Evolutionary conservation across 768 basidiomycete species (phyloP).

Genomic region (Candolleomyces eurysporus): DNA sequence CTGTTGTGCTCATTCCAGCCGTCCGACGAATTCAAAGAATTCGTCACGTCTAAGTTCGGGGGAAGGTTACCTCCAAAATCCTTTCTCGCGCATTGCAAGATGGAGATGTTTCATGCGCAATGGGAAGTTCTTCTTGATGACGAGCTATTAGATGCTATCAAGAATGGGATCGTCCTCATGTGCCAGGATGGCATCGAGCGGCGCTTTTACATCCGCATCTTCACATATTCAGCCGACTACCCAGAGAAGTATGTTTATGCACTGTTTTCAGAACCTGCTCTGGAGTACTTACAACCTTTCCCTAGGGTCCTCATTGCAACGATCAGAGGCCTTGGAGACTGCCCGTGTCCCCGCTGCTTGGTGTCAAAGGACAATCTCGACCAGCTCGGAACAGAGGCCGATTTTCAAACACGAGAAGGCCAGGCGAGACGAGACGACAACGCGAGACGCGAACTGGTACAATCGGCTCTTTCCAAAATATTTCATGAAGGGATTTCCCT

Average conservation of each 20-base stretch:
- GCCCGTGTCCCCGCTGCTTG: constrained; percentile 19
- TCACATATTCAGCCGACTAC: constrained; percentile 29
- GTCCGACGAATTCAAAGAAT: constrained; percentile 3
- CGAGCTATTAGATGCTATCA: constrained; percentile 23
- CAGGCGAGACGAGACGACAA: neutral
- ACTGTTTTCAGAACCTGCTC: neutral
- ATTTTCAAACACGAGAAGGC: neutral
- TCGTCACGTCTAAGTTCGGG: too few relatives aligned
- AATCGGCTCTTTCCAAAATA: neutral
- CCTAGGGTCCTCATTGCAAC: constrained; percentile 25
- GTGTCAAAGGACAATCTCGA: constrained; percentile 8
- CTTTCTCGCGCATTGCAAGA: constrained; percentile 23
- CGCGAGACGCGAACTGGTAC: neutral
- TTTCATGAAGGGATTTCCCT: neutral
- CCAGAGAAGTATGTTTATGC: constrained; percentile 24
- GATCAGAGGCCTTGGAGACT: constrained; percentile 15
- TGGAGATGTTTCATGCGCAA: constrained; percentile 24
- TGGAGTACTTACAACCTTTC: neutral
- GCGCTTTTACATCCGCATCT: constrained; percentile 23
- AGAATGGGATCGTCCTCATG: constrained; percentile 20
- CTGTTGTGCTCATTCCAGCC: neutral
- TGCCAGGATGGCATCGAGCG: constrained; percentile 23
- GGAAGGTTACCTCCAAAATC: constrained; percentile 5
- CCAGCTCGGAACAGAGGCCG: constrained; percentile 8
- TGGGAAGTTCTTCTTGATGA: constrained; percentile 21